Evolutionary conservation across 2,329 filamentous ascomycete species (phyloP), one percentile per base, ranked within the genome.

Genomic region (Sporothrix brunneoviolacea): DNA sequence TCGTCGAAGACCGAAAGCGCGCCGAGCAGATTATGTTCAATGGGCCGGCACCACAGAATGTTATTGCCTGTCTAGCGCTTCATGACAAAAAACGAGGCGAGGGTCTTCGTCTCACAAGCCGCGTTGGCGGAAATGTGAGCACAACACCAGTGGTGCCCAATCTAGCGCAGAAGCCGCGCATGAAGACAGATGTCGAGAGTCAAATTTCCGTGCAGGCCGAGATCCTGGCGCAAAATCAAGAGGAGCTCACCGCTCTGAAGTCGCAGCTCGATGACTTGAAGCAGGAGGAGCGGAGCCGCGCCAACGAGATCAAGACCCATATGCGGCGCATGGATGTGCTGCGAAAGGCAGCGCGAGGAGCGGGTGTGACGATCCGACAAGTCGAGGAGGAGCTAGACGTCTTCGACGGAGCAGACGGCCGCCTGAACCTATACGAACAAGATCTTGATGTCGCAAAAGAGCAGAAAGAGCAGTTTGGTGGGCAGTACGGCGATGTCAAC

Each of bases 181-280:
- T 95, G 82, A 85, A 84, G 61, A 84, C 86, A 1, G 87, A 95
- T 61, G 73, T 80, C 22, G 84, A 80, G 51, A 78, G 77, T 16
- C 85, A 88, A 60, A 76, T 91, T 36, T 62, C 64, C 7, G 66
- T 76, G 13, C 72, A 76, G 39, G 68, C 69, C 51, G 73, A 80
- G 22, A 68, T 70, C 4, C 55, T 80, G 3, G 67, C 73, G 22
- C 75, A 80, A 33, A 70, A 86, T 3, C 72, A 76, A 47, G 62
- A 66, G 6, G 80, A 86, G 52, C 64, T 82, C 41, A 65, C 68
- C 3, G 71, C 75, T 2, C 65, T 84, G 5, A 73, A 77, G 49
- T 64, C 70, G 24, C 70, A 76, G 43, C 65, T 72, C 48, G 69
- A 70, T 22, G 65, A 69, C 15, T 68, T 76, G 12, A 68, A 75